Percentiles rank a stretch among this genome's conserved stretches.
Conservation (phyloP, 192 early-diverging fungal species). For the Linnemannia hyalina region DNA sequence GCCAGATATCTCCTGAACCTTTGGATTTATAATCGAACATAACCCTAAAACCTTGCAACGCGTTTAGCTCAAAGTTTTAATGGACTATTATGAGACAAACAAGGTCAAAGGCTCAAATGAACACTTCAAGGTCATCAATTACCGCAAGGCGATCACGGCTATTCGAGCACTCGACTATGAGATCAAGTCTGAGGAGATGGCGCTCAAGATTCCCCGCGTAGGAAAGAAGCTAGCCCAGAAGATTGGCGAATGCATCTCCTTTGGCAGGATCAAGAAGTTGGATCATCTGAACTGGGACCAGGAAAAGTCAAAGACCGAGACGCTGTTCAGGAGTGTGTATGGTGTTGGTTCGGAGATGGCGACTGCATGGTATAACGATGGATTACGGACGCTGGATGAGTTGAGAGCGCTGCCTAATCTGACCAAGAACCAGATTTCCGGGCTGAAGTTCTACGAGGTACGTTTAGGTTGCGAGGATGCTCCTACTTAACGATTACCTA, state of each 20-base stretch:
- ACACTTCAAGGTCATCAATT: constrained; percentile 53
- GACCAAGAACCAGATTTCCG: constrained; percentile 41
- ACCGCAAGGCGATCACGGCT: constrained; percentile 54
- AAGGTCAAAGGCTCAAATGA: constrained; percentile 42
- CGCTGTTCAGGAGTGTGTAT: constrained; percentile 38
- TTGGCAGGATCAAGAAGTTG: constrained; percentile 50
- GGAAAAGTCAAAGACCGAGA: constrained; percentile 31
- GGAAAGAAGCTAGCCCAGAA: constrained; percentile 56
- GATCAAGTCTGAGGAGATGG: constrained; percentile 54
- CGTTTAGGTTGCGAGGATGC: not conserved
- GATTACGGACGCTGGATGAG: constrained; percentile 43
- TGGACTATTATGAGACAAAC: constrained; percentile 43
- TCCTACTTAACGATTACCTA: not conserved
- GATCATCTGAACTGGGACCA: constrained; percentile 49
- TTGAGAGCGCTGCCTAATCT: constrained; percentile 29
- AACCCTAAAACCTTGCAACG: not conserved
- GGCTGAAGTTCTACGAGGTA: constrained; percentile 43
- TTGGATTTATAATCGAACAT: not conserved
- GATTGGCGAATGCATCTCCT: constrained; percentile 43
- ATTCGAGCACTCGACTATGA: constrained; percentile 51
- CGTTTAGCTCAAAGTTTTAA: constrained; percentile 34
- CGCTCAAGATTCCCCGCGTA: constrained; percentile 45
- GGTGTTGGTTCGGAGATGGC: constrained; percentile 50
- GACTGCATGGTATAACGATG: constrained; percentile 47
- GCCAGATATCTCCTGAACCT: not conserved